Evolutionary conservation across 257 asterid species (phyloP).

Genomic region (Fraxinus quadrangulata): DNA sequence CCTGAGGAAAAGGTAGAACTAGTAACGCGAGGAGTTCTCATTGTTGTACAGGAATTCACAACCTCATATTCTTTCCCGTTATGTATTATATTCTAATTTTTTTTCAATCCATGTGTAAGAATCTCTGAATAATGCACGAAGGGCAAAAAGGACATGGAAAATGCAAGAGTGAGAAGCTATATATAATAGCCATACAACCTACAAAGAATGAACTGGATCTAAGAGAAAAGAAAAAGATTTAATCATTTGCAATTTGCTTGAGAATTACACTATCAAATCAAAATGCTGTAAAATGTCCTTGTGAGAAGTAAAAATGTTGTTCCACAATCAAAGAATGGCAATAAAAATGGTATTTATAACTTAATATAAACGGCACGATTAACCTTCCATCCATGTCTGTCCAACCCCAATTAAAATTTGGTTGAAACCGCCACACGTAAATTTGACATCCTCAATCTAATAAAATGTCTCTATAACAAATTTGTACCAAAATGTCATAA

Average conservation of each 20-base stretch:
- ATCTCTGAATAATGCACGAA: neutral
- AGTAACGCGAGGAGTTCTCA: neutral
- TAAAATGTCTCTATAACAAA: neutral
- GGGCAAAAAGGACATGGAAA: neutral
- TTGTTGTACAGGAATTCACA: neutral
- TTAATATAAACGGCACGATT: no score
- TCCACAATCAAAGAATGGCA: neutral
- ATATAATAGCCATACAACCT: neutral
- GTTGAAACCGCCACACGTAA: neutral
- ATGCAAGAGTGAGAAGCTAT: neutral
- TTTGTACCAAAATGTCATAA: neutral
- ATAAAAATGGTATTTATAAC: neutral
- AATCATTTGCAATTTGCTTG: neutral
- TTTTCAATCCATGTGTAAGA: neutral
- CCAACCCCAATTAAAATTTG: neutral
- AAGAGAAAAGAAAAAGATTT: neutral
- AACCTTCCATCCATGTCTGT: neutral
- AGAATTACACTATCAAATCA: neutral
- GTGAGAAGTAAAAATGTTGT: neutral
- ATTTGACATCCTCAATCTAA: neutral
- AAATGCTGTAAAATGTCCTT: neutral
- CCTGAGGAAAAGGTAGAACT: neutral
- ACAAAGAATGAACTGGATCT: neutral
- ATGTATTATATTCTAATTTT: neutral
- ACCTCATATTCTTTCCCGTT: neutral